Evolutionary conservation across 1,284 basidiomycete genomes (phyloP), one percentile per base, ranked within the genome.

Genomic region (Cryptococcus maquisensis): DNA sequence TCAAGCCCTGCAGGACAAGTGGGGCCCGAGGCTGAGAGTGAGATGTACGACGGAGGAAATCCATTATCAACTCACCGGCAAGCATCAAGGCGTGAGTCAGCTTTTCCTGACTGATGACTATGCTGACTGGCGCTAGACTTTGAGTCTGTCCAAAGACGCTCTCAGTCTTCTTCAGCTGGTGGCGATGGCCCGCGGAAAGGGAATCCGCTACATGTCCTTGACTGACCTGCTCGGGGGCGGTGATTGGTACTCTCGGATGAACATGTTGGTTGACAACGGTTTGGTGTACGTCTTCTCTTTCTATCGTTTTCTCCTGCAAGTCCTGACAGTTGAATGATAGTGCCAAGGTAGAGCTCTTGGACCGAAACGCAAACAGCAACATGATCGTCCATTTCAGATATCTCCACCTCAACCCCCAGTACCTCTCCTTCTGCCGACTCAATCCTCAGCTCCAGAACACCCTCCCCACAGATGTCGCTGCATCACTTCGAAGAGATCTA

Each of bases 21-120:
- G 71, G 61, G 69, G 71, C 3, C 52, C 59, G 12, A 56, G 71
- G n/a, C 41, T 75, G 18, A 55, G 73, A n/a, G 56, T 75, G 1
- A 55, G 71, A 18, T 68, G 68, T 28, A 66, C 59, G 7, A 69
- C 69, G 38, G 66, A 71, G 26, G 73, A 73, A 49, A 67, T 73
- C 48, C 73, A 73, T 55, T 69, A 63, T 45, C 62, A 69, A 15
- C 54, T 75, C 43, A 72, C 71, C 0, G 73, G 73, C 15, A 68
- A 67, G 3, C 63, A 70, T 53, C 57, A 65, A 26, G 16, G 43
- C 10, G 43, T 23, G 62, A 59, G 54, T 70, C 72, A 40, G 50
- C 13, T 39, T 15, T n/a, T 10, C 18, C 23, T 39, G 13, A 10
- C 18, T 2, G 45, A n/a, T 40, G n/a, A 41, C n/a, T 59, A 41